These are phyloP conservation scores for Leccinum arenicola DNA, from an alignment of 768 basidiomycete species.

Conservation along the genomic window DNA sequence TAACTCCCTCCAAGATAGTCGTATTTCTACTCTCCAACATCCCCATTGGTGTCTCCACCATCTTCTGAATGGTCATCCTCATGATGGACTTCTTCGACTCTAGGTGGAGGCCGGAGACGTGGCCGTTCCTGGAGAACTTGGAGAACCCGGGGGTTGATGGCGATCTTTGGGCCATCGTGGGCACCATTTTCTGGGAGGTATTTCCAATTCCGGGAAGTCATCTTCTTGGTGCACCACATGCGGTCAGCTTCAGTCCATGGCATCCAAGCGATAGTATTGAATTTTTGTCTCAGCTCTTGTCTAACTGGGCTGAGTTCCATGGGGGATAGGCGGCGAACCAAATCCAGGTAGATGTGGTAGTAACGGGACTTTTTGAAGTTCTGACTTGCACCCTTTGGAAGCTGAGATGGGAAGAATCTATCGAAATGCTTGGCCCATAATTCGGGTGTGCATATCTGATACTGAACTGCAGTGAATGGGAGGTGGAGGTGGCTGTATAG, in stretches of 20 bases:
- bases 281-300: neutral
- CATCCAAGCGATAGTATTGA: neutral
- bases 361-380: neutral
- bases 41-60: too few species aligned
- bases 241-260: neutral
- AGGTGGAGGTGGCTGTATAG: neutral
- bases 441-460: neutral
- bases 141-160: neutral
- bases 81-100: too few species aligned
- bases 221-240: neutral
- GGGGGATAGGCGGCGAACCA: neutral
- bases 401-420: neutral
- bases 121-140: too few species aligned
- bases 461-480: neutral
- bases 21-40: too few species aligned
- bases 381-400: neutral
- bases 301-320: neutral
- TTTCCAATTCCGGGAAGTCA: neutral
- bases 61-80: too few species aligned
- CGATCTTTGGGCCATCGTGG: neutral
- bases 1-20: too few species aligned
- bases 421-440: neutral
- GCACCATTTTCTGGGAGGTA: neutral
- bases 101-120: too few species aligned
- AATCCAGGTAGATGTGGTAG: neutral